These are phyloP conservation scores for Colletotrichum gloeosporioides DNA, from an alignment of 2,329 filamentous ascomycete genomes.

Conservation along the genomic window DNA sequence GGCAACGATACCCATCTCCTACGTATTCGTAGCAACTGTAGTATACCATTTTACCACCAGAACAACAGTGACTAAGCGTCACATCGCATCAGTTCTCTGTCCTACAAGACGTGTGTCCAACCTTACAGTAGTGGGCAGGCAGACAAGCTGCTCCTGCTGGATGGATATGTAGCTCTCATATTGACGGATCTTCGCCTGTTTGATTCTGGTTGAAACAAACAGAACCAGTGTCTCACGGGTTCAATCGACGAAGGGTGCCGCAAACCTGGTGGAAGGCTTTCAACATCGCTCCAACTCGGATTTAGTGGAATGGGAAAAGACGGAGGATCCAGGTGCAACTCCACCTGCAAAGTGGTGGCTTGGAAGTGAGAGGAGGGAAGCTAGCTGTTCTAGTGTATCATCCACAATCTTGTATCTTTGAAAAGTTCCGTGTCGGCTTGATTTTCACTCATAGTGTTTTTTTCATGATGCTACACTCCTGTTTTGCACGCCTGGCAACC, in stretches of 20 bases:
- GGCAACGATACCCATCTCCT: not conserved
- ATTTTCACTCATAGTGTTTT: not conserved
- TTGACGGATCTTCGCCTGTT: not conserved
- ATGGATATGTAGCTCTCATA: not conserved
- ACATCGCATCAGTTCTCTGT: not conserved
- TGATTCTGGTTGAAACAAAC: not conserved
- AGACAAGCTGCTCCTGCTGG: not conserved
- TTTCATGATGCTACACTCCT: not conserved
- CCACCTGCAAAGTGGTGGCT: not conserved
- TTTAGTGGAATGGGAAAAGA: not conserved
- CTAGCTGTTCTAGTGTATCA: not conserved
- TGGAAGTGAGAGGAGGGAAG: not conserved
- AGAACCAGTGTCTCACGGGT: not conserved
- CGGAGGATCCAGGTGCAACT: not conserved
- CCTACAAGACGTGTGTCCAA: not conserved
- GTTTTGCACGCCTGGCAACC: not conserved
- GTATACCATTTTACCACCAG: not conserved
- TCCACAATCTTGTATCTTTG: not conserved
- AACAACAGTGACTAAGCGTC: not conserved
- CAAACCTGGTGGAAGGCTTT: not conserved
- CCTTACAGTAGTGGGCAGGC: not conserved
- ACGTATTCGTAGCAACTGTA: not conserved
- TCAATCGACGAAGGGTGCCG: not conserved
- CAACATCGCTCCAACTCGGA: not conserved
- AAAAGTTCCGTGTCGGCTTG: not conserved